phyloP scores from a whole-genome alignment of 805 yeast genomes.

The Candida jianshihensis region DNA sequence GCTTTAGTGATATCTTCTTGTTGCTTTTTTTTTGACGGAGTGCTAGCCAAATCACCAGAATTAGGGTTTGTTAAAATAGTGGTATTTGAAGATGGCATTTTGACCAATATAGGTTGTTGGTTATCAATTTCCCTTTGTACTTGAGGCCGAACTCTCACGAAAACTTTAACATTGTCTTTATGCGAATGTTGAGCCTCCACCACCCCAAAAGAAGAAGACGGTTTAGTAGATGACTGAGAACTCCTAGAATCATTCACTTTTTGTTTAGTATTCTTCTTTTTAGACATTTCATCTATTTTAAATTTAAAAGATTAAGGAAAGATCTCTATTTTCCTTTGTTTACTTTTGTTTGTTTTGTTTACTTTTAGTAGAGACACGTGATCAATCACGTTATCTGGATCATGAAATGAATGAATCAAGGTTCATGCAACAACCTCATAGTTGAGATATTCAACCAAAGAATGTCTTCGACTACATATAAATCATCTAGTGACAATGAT shows the following conservation, averaged over 20 bases:
- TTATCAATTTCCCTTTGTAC: constrained; percentile 13
- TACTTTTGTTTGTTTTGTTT: not conserved
- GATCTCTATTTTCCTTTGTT: not conserved
- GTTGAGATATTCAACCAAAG: too few relatives aligned
- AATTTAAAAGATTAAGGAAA: not conserved
- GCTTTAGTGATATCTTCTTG: constrained; percentile 17
- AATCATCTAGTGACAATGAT: constrained; percentile 3
- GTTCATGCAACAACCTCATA: too few relatives aligned
- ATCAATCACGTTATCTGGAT: too few relatives aligned
- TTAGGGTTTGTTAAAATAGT: constrained; percentile 6
- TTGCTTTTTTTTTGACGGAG: constrained; percentile 7
- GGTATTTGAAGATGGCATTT: constrained; percentile 13
- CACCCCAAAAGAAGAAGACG: too few relatives aligned
- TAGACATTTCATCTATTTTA: not conserved
- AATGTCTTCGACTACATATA: not conserved
- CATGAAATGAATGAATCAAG: too few relatives aligned
- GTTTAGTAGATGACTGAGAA: too few relatives aligned
- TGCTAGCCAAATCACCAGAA: constrained; percentile 7
- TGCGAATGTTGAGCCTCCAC: too few relatives aligned
- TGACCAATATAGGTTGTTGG: constrained; percentile 11
- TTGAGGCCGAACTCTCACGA: constrained; percentile 48
- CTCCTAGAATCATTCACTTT: too few relatives aligned
- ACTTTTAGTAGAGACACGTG: too few relatives aligned
- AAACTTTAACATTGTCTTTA: constrained; percentile 33
- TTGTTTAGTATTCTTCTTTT: not conserved